Percentiles rank a stretch among this genome's conserved stretches.
Evolutionary conservation across 1,284 basidiomycete species (phyloP).

Genomic region (Sporisorium graminicola): DNA sequence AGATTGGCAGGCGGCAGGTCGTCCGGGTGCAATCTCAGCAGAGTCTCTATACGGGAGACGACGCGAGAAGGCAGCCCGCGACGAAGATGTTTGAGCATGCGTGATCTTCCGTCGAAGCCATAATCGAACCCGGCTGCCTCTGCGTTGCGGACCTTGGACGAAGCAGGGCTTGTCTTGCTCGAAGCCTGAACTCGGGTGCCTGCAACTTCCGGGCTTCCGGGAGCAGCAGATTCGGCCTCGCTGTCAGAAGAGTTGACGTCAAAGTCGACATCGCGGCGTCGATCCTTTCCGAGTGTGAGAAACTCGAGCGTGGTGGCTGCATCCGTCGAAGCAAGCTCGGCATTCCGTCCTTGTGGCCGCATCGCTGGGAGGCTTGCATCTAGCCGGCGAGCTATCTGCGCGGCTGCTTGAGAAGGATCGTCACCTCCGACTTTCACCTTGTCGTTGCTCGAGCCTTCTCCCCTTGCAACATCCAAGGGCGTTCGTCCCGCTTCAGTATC

Average conservation of each 20-base stretch:
- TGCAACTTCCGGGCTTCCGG: background rate
- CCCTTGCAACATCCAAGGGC: background rate
- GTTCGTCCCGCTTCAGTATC: background rate
- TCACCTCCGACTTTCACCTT: background rate
- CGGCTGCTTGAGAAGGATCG: background rate
- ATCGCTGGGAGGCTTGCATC: conserved; percentile 1
- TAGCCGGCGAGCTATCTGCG: background rate
- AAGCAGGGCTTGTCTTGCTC: conserved; percentile 1
- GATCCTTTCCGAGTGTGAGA: conserved; percentile 44
- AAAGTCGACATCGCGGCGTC: conserved; percentile 36
- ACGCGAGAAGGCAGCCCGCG: conserved; percentile 32
- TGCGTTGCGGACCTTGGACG: background rate
- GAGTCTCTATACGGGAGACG: conserved; percentile 22
- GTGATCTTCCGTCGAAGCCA: conserved; percentile 17
- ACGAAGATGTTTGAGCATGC: conserved; percentile 46
- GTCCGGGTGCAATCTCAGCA: conserved; percentile 30
- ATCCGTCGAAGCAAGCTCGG: conserved; percentile 43
- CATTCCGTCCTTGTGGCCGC: conserved; percentile 28
- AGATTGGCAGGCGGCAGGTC: conserved; percentile 40
- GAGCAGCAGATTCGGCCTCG: conserved; percentile 16
- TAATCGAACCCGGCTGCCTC: background rate
- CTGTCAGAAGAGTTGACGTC: conserved; percentile 38
- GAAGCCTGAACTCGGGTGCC: background rate
- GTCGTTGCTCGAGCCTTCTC: background rate
- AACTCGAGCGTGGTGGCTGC: conserved; percentile 50